phyloP scores from a whole-genome alignment of 1,284 basidiomycete genomes.

The Rhodotorula sp. region DNA sequence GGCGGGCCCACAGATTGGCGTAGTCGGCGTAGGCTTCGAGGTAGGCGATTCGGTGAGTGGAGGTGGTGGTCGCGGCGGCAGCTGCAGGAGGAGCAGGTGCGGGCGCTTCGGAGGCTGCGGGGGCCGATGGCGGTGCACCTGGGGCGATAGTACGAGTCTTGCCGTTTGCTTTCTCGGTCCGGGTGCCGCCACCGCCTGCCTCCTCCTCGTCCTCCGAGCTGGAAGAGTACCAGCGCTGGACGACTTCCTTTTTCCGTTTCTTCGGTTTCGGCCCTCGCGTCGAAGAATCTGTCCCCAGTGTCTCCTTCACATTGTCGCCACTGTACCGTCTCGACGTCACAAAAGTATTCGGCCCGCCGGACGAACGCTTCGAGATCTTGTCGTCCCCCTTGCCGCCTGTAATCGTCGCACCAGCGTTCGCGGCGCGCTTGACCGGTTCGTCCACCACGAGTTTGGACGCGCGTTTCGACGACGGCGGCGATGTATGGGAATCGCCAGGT shows the following conservation, averaged over 20 bases:
- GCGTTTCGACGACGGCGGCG: too few species aligned
- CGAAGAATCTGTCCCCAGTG: neutral
- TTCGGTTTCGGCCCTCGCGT: neutral
- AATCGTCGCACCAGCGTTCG: too few species aligned
- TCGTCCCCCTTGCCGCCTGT: neutral
- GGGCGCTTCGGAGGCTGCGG: neutral
- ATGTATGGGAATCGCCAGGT: too few species aligned
- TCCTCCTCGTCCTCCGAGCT: slow-evolving; percentile 22
- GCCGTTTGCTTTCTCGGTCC: neutral
- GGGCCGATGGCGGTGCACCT: neutral
- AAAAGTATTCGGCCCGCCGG: too few species aligned
- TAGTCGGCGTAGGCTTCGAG: slow-evolving; percentile 21
- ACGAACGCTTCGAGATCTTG: neutral
- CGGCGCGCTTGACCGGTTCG: too few species aligned
- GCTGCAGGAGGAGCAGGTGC: neutral
- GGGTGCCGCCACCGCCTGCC: neutral
- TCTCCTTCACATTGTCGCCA: neutral
- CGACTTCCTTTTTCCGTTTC: slow-evolving; percentile 17
- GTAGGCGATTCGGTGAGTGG: neutral
- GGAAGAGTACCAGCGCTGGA: slow-evolving; percentile 36
- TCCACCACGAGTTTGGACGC: too few species aligned
- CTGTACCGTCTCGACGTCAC: too few species aligned
- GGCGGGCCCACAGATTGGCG: slow-evolving; percentile 7
- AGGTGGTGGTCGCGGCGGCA: neutral
- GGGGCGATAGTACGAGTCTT: neutral